Base-by-base conservation (phyloP, 345 rosid species). In the Kernera saxatilis region DNA sequence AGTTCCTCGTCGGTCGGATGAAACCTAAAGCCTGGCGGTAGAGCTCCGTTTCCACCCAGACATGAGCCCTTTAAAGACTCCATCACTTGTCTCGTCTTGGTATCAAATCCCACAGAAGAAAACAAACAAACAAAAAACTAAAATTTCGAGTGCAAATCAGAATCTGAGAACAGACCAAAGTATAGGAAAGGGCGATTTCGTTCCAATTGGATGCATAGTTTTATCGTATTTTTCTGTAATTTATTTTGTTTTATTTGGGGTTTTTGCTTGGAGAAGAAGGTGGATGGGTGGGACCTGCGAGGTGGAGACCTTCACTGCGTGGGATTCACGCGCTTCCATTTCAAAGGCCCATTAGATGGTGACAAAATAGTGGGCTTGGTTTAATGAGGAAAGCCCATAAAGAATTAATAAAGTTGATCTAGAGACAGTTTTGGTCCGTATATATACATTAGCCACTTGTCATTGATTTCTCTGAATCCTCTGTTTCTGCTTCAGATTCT, bases 1-100 rank as follows among this genome's bases (percentile, higher is more conserved):
- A 93, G 82, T 80, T 93, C 98, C 72, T 93, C 97, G 53, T 93
- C 98, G 1, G 97, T 93, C 8, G 98, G 98, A 53, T 93, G 92
- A 75, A 93, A 91, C 75, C 97, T 76, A 69, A 93, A 93, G 63
- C 98, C 97, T 3, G 98, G 98, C 0, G 97, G 96, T 94, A 87
- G 83, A 17, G 22, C 53, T 57, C 75, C 63, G 6, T 77, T 81
- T 18, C 73, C 83, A 46, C 67, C 68, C 17, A 15, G 44, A 36
- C 45, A 36, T 12, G 44, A 18, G 12, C 64, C 19, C 30, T 3
- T 37, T 21, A 39, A 22, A 22, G 46, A 13, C 46, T 72, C 76
- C 76, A 71, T 71, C 60, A 26, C 60, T 39, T 26, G 36, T 65
- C 46, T 63, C 14, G 8, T 29, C 2, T 36, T 36, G 41, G 2